Conservation (phyloP, 2,329 filamentous ascomycete genomes). For the Fusarium heterosporum region DNA sequence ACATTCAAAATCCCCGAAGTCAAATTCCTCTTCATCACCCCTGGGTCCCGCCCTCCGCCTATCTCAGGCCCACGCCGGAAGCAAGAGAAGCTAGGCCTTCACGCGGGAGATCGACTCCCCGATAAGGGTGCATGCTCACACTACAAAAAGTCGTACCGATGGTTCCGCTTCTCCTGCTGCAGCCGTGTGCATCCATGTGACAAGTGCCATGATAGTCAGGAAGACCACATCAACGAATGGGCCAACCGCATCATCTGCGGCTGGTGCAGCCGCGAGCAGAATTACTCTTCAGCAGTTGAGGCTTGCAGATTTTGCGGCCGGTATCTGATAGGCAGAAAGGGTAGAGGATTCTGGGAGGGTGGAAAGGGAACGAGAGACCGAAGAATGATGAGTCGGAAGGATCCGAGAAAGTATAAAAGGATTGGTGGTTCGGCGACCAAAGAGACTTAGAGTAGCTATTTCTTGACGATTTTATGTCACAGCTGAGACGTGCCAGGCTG, state of each 20-base stretch:
- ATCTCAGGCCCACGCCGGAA: conserved; percentile 58
- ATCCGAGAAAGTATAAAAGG: conserved; percentile 78
- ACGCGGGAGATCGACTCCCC: conserved; percentile 67
- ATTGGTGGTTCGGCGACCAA: conserved; percentile 54
- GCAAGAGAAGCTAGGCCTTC: conserved; percentile 67
- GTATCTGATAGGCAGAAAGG: conserved; percentile 73
- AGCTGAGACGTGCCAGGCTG: conserved; percentile 29
- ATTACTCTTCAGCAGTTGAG: conserved; percentile 74
- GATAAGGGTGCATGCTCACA: conserved; percentile 66
- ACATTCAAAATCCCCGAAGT: conserved; percentile 82
- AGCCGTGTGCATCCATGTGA: conserved; percentile 70
- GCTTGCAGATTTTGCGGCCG: conserved; percentile 80
- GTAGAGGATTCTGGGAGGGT: conserved; percentile 85
- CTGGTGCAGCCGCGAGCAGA: conserved; percentile 83
- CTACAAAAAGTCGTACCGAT: conserved; percentile 69
- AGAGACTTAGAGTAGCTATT: conserved; percentile 28
- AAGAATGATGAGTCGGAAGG: conserved; percentile 78
- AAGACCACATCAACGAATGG: conserved; percentile 82
- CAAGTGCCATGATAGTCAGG: conserved; percentile 78
- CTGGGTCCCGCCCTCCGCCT: conserved; percentile 59
- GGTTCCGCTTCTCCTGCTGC: conserved; percentile 75
- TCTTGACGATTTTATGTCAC: conserved; percentile 5
- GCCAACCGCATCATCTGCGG: conserved; percentile 87
- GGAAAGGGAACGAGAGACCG: conserved; percentile 83
- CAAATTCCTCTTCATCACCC: conserved; percentile 79